Base-by-base conservation (phyloP, 2,329 filamentous ascomycete species). In the Sarocladium strictum region DNA sequence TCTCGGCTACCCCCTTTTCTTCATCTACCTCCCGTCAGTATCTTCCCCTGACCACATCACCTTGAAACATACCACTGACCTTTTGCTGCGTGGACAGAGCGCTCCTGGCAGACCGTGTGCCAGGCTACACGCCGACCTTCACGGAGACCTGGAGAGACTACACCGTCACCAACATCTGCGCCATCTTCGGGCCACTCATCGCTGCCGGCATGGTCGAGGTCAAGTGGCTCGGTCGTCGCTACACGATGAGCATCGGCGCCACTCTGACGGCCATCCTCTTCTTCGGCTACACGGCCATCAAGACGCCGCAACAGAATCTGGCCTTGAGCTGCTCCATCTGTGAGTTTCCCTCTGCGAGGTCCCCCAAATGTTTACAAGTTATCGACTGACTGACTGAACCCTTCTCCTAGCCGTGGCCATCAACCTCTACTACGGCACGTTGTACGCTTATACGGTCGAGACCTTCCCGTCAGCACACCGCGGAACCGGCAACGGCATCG, bases 1-100 rank as follows among this genome's bases (percentile, higher is more conserved):
- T 2, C 74, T 88, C 0, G 84, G 82, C 1, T 88, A 87, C 61
- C 85, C 85, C 0, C 72, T 89, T 0, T 89, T 85, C 68, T 84
- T 86, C 59, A 82, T 87, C 55, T 89, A 87, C 64, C 69, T 88
- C 1, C 79, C 79, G 6, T n/a, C n/a, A n/a, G n/a, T n/a, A n/a
- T n/a, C n/a, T n/a, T n/a, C n/a, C n/a, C n/a, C n/a, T n/a, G n/a
- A n/a, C n/a, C n/a, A n/a, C n/a, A n/a, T n/a, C n/a, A n/a, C n/a
- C n/a, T n/a, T n/a, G n/a, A n/a, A n/a, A n/a, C n/a, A n/a, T n/a
- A n/a, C n/a, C n/a, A n/a, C n/a, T n/a, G n/a, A n/a, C n/a, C n/a
- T n/a, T n/a, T n/a, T n/a, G n/a, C n/a, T n/a, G n/a, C n/a, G n/a
- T n/a, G n/a, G n/a, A n/a, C n/a, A n/a, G n/a, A n/a, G n/a, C n/a